Evolutionary conservation across 495 filamentous ascomycete species (phyloP), one percentile per base, ranked within the genome.

Genomic region (Daldinia caldariorum): DNA sequence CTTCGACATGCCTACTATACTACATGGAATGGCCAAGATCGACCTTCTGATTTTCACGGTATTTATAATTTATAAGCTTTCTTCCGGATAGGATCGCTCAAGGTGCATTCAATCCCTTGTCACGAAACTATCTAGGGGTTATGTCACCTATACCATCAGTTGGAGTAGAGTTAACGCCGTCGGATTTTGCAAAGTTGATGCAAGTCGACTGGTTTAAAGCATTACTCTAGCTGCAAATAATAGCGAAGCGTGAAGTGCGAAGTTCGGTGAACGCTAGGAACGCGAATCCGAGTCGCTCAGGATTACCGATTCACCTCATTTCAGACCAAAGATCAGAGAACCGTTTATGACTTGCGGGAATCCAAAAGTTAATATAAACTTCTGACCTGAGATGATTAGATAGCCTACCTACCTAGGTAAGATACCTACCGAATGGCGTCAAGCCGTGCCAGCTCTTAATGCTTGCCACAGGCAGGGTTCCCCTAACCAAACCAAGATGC

Each of bases 301-400:
- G 51, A 47, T 37, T 58, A 26, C 61, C 55, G n/a, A 7, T 31
- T 51, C 64, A 14, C 34, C n/a, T 18, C 38, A 18, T 39, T 41
- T 31, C 26, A 66, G 65, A 59, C 51, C 47, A 16, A 57, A 10
- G 14, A 45, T 29, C 34, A 38, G 56, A 68, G 56, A 51, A n/a
- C 35, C 53, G 35, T 65, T 62, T 66, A 37, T 56, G 57, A 61
- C 41, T 59, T 34, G 57, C 34, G 65, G 70, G 61, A 68, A 61
- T 59, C 55, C 4, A 62, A 37, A 37, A 37, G 16, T 20, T 45
- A 49, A 72, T 72, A 37, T 72, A 69, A 54, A 56, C 51, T 53
- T 66, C 51, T 68, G 65, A 66, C 60, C 60, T 66, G 55, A 63
- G 61, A 69, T 65, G 61, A 61, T 37, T 26, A 26, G 26, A 26